Percentiles rank a stretch among this genome's conserved stretches.
These are phyloP conservation scores for Ceriops decandra DNA, from an alignment of 345 rosid genomes.

Conservation along the genomic window DNA sequence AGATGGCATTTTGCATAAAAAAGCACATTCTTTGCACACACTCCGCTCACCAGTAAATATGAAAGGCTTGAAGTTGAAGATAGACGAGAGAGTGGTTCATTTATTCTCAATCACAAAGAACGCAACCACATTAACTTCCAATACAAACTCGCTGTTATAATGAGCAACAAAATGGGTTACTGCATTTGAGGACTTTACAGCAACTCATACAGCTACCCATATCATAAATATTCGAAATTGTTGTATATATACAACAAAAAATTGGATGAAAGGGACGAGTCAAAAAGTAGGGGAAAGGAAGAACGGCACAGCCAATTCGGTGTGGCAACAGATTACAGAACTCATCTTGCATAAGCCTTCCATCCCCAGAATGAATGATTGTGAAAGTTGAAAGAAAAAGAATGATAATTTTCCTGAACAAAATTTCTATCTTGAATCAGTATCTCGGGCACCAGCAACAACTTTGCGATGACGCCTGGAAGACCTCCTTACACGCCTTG, in stretches of 20 bases:
- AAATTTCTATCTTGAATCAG: slow-evolving; percentile 26
- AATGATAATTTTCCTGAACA: slow-evolving; percentile 21
- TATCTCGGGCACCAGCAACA: slow-evolving; percentile 32
- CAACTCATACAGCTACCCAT: slow-evolving; percentile 25
- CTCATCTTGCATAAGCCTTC: slow-evolving; percentile 28
- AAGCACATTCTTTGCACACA: too few relatives aligned
- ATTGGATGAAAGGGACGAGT: slow-evolving; percentile 17
- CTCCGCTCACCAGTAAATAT: too few relatives aligned
- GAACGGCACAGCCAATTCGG: slow-evolving; percentile 3
- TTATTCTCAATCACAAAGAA: slow-evolving; percentile 7
- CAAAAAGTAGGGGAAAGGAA: neutral
- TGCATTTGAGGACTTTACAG: slow-evolving; percentile 19
- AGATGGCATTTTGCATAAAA: too few relatives aligned
- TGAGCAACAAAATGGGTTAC: slow-evolving; percentile 28
- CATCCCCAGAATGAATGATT: slow-evolving; percentile 22
- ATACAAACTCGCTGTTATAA: slow-evolving; percentile 10
- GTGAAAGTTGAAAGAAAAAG: slow-evolving; percentile 17
- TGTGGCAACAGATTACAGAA: slow-evolving; percentile 21
- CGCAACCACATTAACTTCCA: neutral
- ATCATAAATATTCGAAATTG: slow-evolving; percentile 22
- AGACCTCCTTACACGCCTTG: slow-evolving; percentile 62
- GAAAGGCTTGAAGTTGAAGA: too few relatives aligned
- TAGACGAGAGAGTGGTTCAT: slow-evolving; percentile 1
- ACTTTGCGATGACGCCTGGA: slow-evolving; percentile 70
- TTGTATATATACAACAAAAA: slow-evolving; percentile 40